These are phyloP conservation scores for Lentinus tigrinus DNA, from an alignment of 768 basidiomycete species.

Conservation along the genomic window DNA sequence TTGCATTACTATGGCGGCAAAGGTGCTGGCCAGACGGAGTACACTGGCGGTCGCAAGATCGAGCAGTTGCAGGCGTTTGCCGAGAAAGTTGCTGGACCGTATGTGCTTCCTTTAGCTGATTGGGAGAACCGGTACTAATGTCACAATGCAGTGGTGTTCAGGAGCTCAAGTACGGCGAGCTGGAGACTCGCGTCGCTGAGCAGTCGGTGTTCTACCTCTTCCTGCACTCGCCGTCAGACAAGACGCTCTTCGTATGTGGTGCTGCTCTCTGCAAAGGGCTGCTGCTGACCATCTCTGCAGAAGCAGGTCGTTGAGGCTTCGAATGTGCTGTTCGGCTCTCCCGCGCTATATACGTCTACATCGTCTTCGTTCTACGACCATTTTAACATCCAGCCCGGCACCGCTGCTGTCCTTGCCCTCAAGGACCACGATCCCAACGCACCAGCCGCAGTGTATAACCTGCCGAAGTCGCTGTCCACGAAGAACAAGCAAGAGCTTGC, in stretches of 20 bases:
- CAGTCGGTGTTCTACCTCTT: conserved; percentile 61
- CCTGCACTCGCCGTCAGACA: conserved; percentile 40
- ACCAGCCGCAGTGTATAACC: conserved; percentile 45
- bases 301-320: conserved; percentile 56
- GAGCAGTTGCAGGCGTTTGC: conserved; percentile 73
- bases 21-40: conserved; percentile 65
- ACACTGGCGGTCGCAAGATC: conserved; percentile 69
- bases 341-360: conserved; percentile 46
- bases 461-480: conserved; percentile 5
- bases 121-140: not conserved
- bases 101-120: conserved; percentile 28
- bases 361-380: conserved; percentile 32
- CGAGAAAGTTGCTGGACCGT: conserved; percentile 73
- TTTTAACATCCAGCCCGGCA: conserved; percentile 26
- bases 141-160: conserved; percentile 35
- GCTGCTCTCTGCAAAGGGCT: not conserved
- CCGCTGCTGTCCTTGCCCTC: conserved; percentile 58
- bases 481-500: conserved; percentile 11
- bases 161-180: conserved; percentile 39
- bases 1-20: conserved; percentile 60
- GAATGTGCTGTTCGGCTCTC: conserved; percentile 47
- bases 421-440: conserved; percentile 53
- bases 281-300: conserved; percentile 30
- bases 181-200: conserved; percentile 42
- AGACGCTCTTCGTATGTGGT: conserved; percentile 32